Evolutionary conservation across 345 rosid genomes (phyloP), one percentile per base, ranked within the genome.

Genomic region (Moricandia moricandioides): DNA sequence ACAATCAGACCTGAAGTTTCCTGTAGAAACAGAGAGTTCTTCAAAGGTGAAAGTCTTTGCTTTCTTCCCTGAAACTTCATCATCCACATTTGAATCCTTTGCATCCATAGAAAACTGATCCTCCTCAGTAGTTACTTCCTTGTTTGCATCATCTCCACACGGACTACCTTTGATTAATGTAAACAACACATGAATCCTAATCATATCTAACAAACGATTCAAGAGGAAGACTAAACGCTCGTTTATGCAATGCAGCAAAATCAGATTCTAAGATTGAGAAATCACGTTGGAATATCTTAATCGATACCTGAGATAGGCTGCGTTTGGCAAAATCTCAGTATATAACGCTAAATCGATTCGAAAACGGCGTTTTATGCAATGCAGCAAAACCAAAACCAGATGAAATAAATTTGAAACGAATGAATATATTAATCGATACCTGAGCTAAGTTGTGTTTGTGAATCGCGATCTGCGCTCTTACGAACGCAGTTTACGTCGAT

Each of bases 1-100:
- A 84, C 86, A 88, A 74, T 81, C 86, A 0, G 78, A 30, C 69
- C 79, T 82, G 51, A 92, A 92, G 78, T 86, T 83, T 0, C 77
- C 75, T 0, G 96, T 87, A 13, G 89, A 87, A 11, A 77, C 77
- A 0, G 73, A 73, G 2, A 91, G 93, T 74, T 89, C 89, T 24
- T 74, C 80, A 67, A 86, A 86, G 11, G 87, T 69, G 55, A 88
- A 88, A 27, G 84, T 70, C 40, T 79, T 80, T 11, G 87, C 92
- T 21, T 62, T 73, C 65, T 65, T 85, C 82, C 82, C 81, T 59
- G 74, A 37, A 40, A 82, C 58, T 62, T 81, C 83, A 76, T 82
- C 84, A 24, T 52, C 75, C 73, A 84, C 78, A 74, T 87, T 79
- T 17, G 76, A 56, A 72, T 75, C 83, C 30, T 80, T 84, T 29